These are phyloP conservation scores for Penicillium salamii DNA, from an alignment of 495 filamentous ascomycete species.

Conservation along the genomic window DNA sequence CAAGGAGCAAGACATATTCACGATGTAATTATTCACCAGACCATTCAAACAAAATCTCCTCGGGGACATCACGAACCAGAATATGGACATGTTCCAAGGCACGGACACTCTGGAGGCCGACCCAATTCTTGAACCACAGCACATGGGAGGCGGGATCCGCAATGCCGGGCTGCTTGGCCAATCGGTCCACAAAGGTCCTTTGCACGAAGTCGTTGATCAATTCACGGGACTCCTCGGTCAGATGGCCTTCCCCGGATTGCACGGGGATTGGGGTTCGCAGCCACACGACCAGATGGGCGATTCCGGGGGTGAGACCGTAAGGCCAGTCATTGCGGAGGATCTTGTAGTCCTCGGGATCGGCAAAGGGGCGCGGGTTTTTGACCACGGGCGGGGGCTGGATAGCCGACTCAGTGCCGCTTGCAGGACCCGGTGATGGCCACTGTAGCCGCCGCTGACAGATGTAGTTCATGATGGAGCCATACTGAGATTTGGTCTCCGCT, in stretches of 20 bases:
- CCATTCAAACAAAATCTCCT: slow-evolving; percentile 61
- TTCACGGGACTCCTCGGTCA: slow-evolving; percentile 64
- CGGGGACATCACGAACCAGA: slow-evolving; percentile 59
- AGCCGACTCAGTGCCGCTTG: slow-evolving; percentile 6
- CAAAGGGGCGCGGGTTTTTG: slow-evolving; percentile 58
- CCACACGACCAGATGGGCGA: slow-evolving; percentile 63
- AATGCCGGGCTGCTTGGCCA: slow-evolving; percentile 42
- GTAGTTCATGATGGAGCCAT: slow-evolving; percentile 76
- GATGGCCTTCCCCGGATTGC: slow-evolving; percentile 58
- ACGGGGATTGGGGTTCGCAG: slow-evolving; percentile 51
- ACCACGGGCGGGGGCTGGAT: slow-evolving; percentile 24
- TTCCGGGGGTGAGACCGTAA: slow-evolving; percentile 69
- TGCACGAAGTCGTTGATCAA: slow-evolving; percentile 66
- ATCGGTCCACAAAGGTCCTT: slow-evolving; percentile 57
- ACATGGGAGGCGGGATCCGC: slow-evolving; percentile 54
- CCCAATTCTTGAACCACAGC: slow-evolving; percentile 95
- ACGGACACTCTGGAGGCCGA: slow-evolving; percentile 80
- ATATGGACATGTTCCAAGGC: slow-evolving; percentile 78
- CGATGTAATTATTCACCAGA: slow-evolving; percentile 43
- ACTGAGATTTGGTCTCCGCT: slow-evolving; percentile 61
- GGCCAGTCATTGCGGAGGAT: slow-evolving; percentile 91
- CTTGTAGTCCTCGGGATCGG: slow-evolving; percentile 65
- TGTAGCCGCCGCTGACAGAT: slow-evolving; percentile 68
- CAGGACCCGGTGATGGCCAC: slow-evolving; percentile 52
- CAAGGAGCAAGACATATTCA: too few relatives aligned